Percentiles rank a stretch among this genome's conserved stretches.
phyloP scores from a whole-genome alignment of 345 rosid genomes.

The Syzygium jambos region DNA sequence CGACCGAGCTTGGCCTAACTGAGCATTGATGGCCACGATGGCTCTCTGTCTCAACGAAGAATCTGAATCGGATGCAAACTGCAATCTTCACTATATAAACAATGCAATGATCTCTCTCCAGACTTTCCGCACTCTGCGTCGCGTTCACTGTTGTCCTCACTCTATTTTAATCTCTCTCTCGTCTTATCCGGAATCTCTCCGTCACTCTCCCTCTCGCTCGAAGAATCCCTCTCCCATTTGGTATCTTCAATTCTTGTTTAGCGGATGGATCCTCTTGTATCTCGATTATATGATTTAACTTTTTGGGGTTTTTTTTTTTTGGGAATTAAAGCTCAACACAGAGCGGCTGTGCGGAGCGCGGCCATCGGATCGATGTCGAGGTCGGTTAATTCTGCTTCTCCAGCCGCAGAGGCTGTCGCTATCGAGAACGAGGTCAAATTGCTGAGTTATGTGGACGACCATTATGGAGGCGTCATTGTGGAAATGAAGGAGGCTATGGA shows the following conservation, averaged over 20 bases:
- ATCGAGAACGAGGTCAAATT: neutral
- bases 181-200: no score
- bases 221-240: neutral
- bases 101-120: neutral
- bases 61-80: no score
- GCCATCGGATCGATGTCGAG: neutral
- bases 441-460: slow-evolving; percentile 42
- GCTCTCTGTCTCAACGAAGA: neutral
- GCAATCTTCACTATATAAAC: no score
- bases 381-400: neutral
- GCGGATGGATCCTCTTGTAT: neutral
- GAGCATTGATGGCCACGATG: neutral
- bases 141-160: no score
- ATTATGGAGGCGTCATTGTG: slow-evolving; percentile 63
- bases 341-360: neutral
- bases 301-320: no score
- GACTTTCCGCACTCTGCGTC: no score
- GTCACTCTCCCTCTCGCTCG: neutral
- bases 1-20: neutral
- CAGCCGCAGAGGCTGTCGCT: neutral
- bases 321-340: neutral
- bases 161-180: no score
- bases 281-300: neutral
- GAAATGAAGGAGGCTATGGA: slow-evolving; percentile 56
- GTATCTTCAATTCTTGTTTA: neutral